Percentiles rank a stretch among this genome's conserved stretches.
These are phyloP conservation scores for Fistulinella cinereoalba DNA, from an alignment of 1,284 basidiomycete species.

Conservation along the genomic window DNA sequence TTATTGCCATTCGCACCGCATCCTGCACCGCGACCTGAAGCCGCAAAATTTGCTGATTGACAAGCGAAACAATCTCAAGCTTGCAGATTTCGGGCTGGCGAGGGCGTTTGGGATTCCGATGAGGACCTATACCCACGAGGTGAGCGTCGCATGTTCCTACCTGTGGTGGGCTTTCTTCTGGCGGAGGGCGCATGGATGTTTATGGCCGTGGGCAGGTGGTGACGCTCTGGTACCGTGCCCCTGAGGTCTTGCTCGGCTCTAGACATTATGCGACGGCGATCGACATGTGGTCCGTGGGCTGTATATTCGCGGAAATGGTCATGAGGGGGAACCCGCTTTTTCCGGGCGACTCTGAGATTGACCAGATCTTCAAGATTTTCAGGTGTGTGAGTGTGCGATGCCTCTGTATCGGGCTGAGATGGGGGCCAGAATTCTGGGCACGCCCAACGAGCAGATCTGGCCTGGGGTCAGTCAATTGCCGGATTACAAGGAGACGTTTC, in stretches of 20 bases:
- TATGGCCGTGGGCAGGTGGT: conserved; percentile 67
- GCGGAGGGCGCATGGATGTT: conserved; percentile 7
- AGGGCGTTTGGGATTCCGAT: conserved; percentile 97
- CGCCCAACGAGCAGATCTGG: conserved; percentile 92
- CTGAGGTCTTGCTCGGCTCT: conserved; percentile 93
- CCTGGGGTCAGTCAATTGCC: conserved; percentile 87
- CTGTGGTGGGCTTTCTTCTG: neutral
- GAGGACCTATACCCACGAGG: conserved; percentile 98
- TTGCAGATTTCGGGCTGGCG: conserved; percentile 96
- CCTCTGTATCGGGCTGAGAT: conserved; percentile 3
- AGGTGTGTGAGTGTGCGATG: conserved; percentile 49
- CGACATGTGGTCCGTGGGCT: conserved; percentile 98
- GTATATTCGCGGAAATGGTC: conserved; percentile 93
- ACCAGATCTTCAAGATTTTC: conserved; percentile 99
- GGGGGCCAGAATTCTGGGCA: conserved; percentile 78
- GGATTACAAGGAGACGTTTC: conserved; percentile 97
- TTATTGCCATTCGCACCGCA: conserved; percentile 95
- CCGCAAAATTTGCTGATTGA: conserved; percentile 98
- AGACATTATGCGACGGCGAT: conserved; percentile 96
- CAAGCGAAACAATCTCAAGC: conserved; percentile 85
- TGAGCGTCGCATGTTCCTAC: conserved; percentile 34
- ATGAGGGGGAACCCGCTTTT: conserved; percentile 88
- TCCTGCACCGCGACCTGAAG: conserved; percentile 96
- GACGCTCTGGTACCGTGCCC: conserved; percentile 97
- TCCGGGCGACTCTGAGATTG: conserved; percentile 98